phyloP scores from a whole-genome alignment of 768 basidiomycete genomes.

The Ephemerocybe angulata region DNA sequence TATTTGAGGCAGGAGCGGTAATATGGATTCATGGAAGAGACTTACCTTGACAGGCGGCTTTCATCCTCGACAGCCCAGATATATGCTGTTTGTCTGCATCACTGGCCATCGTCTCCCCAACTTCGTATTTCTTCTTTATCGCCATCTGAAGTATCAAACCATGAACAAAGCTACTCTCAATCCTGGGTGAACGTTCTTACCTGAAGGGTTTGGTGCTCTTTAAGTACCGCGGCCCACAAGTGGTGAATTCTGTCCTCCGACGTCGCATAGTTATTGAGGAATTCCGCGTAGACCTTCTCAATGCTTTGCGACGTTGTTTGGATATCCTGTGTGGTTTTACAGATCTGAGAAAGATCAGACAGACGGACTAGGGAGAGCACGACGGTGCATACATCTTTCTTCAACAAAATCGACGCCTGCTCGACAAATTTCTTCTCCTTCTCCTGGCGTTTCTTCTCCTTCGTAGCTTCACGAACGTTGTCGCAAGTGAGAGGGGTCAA shows the following conservation, averaged over 20 bases:
- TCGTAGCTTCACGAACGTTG: not conserved
- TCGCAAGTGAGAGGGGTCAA: not conserved
- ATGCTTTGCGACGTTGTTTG: not conserved
- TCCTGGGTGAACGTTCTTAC: too few species aligned
- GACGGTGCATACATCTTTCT: not conserved
- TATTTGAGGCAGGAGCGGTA: too few species aligned
- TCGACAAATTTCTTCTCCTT: conserved; percentile 6
- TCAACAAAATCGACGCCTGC: not conserved
- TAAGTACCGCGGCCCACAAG: conserved; percentile 6
- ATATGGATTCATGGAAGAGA: not conserved
- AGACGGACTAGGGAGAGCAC: not conserved
- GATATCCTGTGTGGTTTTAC: not conserved
- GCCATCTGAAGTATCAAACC: too few species aligned
- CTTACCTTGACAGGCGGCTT: conserved; percentile 2
- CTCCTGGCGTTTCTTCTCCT: conserved; percentile 9
- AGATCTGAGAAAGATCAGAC: not conserved
- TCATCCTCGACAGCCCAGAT: conserved; percentile 5
- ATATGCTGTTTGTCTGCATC: conserved; percentile 5
- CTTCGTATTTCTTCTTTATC: conserved; percentile 1
- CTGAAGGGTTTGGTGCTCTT: conserved; percentile 1
- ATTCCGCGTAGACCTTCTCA: not conserved
- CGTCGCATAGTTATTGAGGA: conserved; percentile 6
- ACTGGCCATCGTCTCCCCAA: not conserved
- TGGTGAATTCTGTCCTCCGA: conserved; percentile 2
- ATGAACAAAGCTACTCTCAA: too few species aligned